Percentiles rank a stretch among this genome's conserved stretches.
These are phyloP conservation scores for Ustilago cynodontis DNA, from an alignment of 1,284 basidiomycete genomes.

Conservation along the genomic window DNA sequence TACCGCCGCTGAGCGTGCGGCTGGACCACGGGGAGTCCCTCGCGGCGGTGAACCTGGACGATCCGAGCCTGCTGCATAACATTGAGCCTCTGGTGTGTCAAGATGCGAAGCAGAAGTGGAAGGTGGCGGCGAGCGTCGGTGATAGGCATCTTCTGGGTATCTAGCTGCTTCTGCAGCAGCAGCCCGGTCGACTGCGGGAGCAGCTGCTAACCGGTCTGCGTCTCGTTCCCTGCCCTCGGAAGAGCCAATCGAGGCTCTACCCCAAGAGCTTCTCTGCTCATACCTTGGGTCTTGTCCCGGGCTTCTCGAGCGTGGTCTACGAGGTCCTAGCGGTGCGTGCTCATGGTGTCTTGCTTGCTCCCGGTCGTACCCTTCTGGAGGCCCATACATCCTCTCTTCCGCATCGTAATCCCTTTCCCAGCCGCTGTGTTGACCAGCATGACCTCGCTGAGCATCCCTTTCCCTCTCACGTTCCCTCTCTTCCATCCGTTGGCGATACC, in stretches of 20 bases:
- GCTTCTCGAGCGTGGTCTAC: constrained; percentile 29
- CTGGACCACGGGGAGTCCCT: constrained; percentile 24
- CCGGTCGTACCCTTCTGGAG: constrained; percentile 21
- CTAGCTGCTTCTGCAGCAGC: constrained; percentile 7
- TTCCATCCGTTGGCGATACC: constrained; percentile 39
- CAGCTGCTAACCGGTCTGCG: constrained; percentile 4
- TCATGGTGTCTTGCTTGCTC: constrained; percentile 13
- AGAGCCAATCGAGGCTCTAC: constrained; percentile 20
- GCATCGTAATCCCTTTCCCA: constrained; percentile 15
- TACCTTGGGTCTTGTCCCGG: constrained; percentile 23
- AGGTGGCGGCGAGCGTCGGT: constrained; percentile 15
- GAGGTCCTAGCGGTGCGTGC: constrained; percentile 8
- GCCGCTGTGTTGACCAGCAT: constrained; percentile 5
- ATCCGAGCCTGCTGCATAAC: constrained; percentile 1
- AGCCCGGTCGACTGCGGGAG: constrained; percentile 8
- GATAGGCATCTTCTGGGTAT: constrained; percentile 12
- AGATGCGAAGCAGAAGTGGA: constrained; percentile 11
- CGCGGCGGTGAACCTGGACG: constrained; percentile 13
- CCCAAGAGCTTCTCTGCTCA: constrained; percentile 19
- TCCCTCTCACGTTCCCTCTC: constrained; percentile 32
- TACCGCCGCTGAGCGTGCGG: background rate
- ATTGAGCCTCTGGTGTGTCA: constrained; percentile 16
- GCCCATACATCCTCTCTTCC: constrained; percentile 14
- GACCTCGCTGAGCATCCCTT: constrained; percentile 16
- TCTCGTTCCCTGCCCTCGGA: constrained; percentile 34